phyloP scores from a whole-genome alignment of 805 yeast genomes.

The Starmerella apicola region DNA sequence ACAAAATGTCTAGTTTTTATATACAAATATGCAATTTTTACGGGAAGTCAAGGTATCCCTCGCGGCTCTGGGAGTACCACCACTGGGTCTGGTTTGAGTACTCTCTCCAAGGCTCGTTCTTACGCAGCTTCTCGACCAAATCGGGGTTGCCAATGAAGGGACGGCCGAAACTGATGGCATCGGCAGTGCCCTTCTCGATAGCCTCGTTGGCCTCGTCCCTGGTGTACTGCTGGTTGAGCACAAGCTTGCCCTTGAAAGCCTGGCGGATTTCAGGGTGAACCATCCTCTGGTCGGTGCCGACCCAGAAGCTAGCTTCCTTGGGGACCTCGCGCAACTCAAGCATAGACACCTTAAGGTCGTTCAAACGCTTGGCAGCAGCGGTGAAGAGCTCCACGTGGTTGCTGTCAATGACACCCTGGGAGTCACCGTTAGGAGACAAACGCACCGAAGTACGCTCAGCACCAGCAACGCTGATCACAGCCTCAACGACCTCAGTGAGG shows the following conservation, averaged over 20 bases:
- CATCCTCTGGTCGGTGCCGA: constrained; percentile 5
- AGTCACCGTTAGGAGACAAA: constrained; percentile 21
- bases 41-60: constrained; percentile 33
- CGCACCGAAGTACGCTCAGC: constrained; percentile 38
- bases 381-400: constrained; percentile 26
- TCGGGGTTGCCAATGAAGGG: constrained; percentile 46
- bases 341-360: constrained; percentile 34
- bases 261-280: constrained; percentile 9
- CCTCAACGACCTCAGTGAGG: constrained; percentile 40
- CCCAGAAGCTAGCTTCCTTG: constrained; percentile 22
- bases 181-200: constrained; percentile 11
- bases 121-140: constrained; percentile 33
- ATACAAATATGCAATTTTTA: too few relatives aligned
- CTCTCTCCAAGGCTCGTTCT: constrained; percentile 31
- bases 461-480: constrained; percentile 41
- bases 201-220: constrained; percentile 15
- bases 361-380: constrained; percentile 14
- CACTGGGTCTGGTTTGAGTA: constrained; percentile 36
- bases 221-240: constrained; percentile 14
- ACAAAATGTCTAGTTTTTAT: too few relatives aligned
- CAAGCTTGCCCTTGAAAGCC: constrained; percentile 16
- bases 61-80: constrained; percentile 33
- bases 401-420: constrained; percentile 25
- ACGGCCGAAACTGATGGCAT: constrained; percentile 35
- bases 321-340: constrained; percentile 37